Evolutionary conservation across 768 basidiomycete species (phyloP).

Genomic region (Serendipita indica): DNA sequence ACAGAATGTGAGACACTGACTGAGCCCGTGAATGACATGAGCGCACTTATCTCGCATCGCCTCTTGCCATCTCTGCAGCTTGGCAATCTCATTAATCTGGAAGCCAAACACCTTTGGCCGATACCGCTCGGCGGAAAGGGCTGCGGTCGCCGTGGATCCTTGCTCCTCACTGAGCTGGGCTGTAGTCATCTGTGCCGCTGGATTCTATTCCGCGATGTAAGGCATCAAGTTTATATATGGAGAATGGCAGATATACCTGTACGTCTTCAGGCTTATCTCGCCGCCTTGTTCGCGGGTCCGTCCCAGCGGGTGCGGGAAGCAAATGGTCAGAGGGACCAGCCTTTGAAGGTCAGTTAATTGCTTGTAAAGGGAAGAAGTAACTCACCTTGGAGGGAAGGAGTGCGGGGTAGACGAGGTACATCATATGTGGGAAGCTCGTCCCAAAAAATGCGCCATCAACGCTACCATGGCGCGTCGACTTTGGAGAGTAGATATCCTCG

Average conservation of each 20-base stretch:
- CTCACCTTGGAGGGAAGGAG: constrained; percentile 71
- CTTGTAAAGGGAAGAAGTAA: constrained; percentile 6
- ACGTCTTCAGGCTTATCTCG: background rate
- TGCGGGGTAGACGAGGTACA: constrained; percentile 93
- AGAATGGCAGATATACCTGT: background rate
- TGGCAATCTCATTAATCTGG: constrained; percentile 87
- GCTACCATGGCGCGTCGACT: constrained; percentile 88
- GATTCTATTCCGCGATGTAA: background rate
- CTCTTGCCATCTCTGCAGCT: constrained; percentile 90
- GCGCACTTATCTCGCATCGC: constrained; percentile 67
- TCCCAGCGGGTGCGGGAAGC: background rate
- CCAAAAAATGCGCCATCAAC: constrained; percentile 99
- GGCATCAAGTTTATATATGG: background rate
- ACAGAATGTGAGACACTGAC: constrained; percentile 3
- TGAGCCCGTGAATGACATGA: constrained; percentile 1
- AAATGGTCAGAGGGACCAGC: constrained; percentile 1
- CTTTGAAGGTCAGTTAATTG: constrained; percentile 15
- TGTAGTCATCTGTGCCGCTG: background rate
- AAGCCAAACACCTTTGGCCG: constrained; percentile 93
- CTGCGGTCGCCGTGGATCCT: constrained; percentile 53
- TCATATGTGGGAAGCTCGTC: constrained; percentile 90
- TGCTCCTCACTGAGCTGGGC: background rate
- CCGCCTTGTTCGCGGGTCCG: background rate
- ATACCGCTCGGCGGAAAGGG: constrained; percentile 83
- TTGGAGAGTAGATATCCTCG: constrained; percentile 97